Evolutionary conservation across 371 early-diverging fungal genomes (phyloP), one percentile per base, ranked within the genome.

Genomic region (Mucor sp.): DNA sequence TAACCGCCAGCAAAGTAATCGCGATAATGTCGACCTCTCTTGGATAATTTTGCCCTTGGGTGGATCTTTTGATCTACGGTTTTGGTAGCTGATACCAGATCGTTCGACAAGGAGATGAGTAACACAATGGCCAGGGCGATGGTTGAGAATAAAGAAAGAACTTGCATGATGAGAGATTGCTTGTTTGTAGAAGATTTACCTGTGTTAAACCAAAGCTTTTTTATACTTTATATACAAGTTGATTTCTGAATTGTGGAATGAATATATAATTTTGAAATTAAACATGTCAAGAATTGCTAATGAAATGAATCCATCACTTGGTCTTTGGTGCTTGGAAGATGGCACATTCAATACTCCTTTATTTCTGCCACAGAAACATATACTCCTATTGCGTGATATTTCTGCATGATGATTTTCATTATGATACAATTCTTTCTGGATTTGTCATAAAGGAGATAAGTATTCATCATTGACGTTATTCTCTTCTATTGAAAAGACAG

Each of bases 231-330:
- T 17, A 50, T 25, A 50, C 1, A 50, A 27, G 2, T 12, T 50
- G 23, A 25, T 53, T 53, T 27, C 53, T 53, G 53, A 12, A 53
- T 53, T 53, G 53, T 53, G 53, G 53, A 53, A 53, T 53, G 53
- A 53, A 50, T 53, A 12, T 27, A 53, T 53, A 25, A 19, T 47
- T 5, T 41, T 17, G 41, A 41, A 41, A 41, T 41, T 41, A 41
- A 41, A 41, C 41, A 17, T 41, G 41, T 41, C 37, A 50, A 50
- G 25, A 50, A 50, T 50, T 50, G 25, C 50, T 53, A 53, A 53
- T 53, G 27, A 53, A 53, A 53, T 53, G 27, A 53, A 25, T 5
- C 6, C 5, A 11, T 53, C 12, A 21, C 0, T 11, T 30, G 33
- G 6, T 11, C 4, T 8, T 19, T 47, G 3, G 21, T 19, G 23